Base-by-base conservation (phyloP, 352 stramenopile genomes). In the Globisporangium radiosum region DNA sequence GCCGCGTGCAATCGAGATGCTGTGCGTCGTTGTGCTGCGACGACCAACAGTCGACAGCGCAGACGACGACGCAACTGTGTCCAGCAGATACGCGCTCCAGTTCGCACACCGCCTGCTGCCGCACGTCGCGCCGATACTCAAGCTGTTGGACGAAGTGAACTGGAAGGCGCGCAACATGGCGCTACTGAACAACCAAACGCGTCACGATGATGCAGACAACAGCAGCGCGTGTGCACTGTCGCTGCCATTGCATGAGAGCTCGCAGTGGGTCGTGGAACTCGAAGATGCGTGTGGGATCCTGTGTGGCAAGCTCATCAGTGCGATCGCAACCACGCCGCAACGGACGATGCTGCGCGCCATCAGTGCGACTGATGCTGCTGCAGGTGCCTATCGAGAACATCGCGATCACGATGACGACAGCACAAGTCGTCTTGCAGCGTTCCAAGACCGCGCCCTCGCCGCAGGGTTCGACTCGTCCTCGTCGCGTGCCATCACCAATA, bases 71-170 rank as follows among this genome's bases (percentile, higher is more conserved):
- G 25, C 25, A 2, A 25, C 25, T 25, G 25, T 25, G 25, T 25
- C 25, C 25, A 25, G 25, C 25, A 25, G 25, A 25, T 36, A 63
- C 11, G 64, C 59, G 5, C 51, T 81, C 1, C n/a, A 52, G 19
- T 52, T 81, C 3, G 72, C 72, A 9, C 61, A 82, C n/a, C 62
- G 54, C 3, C 19, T 85, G 36, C 42, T 82, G 38, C 76, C 76
- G 4, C 64, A 72, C 25, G 44, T 83, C 0, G 52, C 71, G 33
- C 58, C 63, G 14, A 87, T 87, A 63, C 53, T 85, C 25, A 83
- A 87, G 60, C 66, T 85, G 50, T 54, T 87, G 9, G 76, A 85
- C 54, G 76, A 87, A 73, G 64, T 87, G 36, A 80, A 73, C 48
- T 87, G 76, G 71, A 85, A 85, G 53, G 74, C 76, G 63, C 65